These are phyloP conservation scores for Corymbia calophylla DNA, from an alignment of 441 rosid genomes.

Conservation along the genomic window DNA sequence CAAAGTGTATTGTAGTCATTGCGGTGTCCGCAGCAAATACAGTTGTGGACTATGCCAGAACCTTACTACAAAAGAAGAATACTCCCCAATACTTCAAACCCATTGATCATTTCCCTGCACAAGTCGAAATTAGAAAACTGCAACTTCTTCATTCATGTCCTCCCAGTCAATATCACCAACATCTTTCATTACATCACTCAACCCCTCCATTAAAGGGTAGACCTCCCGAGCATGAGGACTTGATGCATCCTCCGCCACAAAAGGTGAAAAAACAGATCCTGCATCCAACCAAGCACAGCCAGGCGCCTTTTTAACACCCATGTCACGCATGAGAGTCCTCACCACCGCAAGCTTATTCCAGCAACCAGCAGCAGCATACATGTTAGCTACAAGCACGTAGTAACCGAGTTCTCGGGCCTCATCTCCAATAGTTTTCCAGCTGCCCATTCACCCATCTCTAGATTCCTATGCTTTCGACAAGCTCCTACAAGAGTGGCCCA, in stretches of 20 bases:
- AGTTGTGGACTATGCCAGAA: neutral
- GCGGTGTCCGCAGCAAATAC: neutral
- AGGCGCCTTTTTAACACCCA: slow-evolving; percentile 61
- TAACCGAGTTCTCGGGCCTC: slow-evolving; percentile 53
- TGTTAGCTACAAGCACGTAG: slow-evolving; percentile 61
- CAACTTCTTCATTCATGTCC: neutral
- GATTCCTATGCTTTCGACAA: slow-evolving; percentile 49
- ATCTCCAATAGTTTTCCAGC: slow-evolving; percentile 54
- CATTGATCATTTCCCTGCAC: neutral
- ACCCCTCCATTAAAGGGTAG: slow-evolving; percentile 44
- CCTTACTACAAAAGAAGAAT: neutral
- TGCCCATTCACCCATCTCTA: slow-evolving; percentile 61
- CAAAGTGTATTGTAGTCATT: neutral
- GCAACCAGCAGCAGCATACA: slow-evolving; percentile 56
- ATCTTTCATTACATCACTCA: slow-evolving; percentile 58
- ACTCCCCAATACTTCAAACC: neutral
- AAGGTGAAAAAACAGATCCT: slow-evolving; percentile 43
- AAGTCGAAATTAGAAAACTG: neutral
- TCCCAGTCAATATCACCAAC: slow-evolving; percentile 14
- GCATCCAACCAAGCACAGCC: slow-evolving; percentile 63
- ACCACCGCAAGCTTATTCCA: slow-evolving; percentile 57
- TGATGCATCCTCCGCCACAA: slow-evolving; percentile 55
- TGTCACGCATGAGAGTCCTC: slow-evolving; percentile 58
- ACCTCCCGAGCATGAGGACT: slow-evolving; percentile 28
- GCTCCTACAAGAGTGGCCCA: slow-evolving; percentile 76